phyloP scores from a whole-genome alignment of 2,329 filamentous ascomycete genomes.

The Karstenula rhodostoma region DNA sequence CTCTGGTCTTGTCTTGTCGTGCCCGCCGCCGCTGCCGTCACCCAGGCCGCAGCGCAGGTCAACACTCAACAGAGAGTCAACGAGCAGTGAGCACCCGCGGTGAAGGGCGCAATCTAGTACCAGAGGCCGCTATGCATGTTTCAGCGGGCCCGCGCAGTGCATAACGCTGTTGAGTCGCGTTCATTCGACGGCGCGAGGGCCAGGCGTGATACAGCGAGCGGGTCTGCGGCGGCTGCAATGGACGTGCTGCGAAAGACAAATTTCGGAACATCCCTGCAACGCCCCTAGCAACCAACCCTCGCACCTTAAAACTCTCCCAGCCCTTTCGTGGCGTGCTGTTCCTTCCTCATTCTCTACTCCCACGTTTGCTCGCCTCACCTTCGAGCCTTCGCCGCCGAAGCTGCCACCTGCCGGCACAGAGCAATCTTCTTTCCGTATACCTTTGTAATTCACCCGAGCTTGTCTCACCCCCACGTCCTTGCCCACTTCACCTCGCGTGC shows the following conservation, averaged over 20 bases:
- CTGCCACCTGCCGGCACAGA: conserved; percentile 40
- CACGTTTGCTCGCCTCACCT: conserved; percentile 30
- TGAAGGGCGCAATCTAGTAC: background rate
- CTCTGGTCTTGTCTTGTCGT: background rate
- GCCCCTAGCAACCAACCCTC: conserved; percentile 46
- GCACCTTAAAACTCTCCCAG: conserved; percentile 46
- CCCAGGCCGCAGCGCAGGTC: too few species aligned
- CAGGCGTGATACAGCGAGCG: conserved; percentile 34
- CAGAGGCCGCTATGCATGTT: conserved; percentile 35
- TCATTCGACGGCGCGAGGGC: conserved; percentile 32
- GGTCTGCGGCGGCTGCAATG: conserved; percentile 39
- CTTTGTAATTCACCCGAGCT: conserved; percentile 45
- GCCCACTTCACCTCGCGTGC: conserved; percentile 21
- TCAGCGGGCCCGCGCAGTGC: conserved; percentile 30
- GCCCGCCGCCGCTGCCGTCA: background rate
- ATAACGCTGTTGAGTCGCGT: conserved; percentile 43
- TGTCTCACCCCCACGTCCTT: conserved; percentile 31
- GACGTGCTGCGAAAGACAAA: conserved; percentile 41
- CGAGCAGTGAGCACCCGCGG: background rate
- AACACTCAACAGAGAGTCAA: background rate
- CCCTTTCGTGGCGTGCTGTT: conserved; percentile 40
- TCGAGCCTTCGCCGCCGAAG: conserved; percentile 39
- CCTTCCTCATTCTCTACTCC: conserved; percentile 41
- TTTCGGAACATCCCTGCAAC: conserved; percentile 45
- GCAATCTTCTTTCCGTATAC: conserved; percentile 38